Evolutionary conservation across 192 early-diverging fungal species (phyloP), one percentile per base, ranked within the genome.

Genomic region (Coemansia sp.): DNA sequence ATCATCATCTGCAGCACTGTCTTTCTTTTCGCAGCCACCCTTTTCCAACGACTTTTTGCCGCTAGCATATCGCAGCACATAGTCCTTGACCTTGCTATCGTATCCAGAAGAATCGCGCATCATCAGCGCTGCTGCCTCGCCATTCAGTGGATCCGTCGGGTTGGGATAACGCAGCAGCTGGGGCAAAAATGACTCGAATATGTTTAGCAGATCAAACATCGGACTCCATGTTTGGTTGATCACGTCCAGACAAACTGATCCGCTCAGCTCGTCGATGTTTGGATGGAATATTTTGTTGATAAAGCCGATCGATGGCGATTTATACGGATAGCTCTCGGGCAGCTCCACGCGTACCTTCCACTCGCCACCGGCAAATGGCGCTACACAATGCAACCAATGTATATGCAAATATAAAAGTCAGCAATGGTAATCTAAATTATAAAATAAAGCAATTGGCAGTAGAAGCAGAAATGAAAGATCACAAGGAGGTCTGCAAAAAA

Each of bases 161-260:
- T 99, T 99, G 45, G 97, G 97, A 73, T 99, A 99, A 48, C 94
- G 87, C 61, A 99, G 80, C 52, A 99, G 85, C 80, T 99, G 97
- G 31, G 97, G 97, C 62, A 99, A 83, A 71, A 99, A 99, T 11
- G 94, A 91, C 70, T 97, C 97, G 72, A 99, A 97, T 64, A 99
- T 99, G 75, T 99, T 99, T 70, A 97, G 90, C 94, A 99, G 93
- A 62, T 99, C 96, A 86, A 97, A 99, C 96, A 99, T 98, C 56
- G 97, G 97, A 63, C 91, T 93, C 97, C 97, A 99, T 10, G 96
- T 97, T 74, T 99, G 97, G 80, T 99, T 99, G 79, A 99, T 99
- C 20, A 99, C 97, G 78, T 99, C 97, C 69, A 99, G 83, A 74
- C 97, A 99, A 30, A 99, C 97, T 1, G 96, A 97, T 25, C 97